phyloP scores from a whole-genome alignment of 2,329 filamentous ascomycete species.

The Apiospora aurea region DNA sequence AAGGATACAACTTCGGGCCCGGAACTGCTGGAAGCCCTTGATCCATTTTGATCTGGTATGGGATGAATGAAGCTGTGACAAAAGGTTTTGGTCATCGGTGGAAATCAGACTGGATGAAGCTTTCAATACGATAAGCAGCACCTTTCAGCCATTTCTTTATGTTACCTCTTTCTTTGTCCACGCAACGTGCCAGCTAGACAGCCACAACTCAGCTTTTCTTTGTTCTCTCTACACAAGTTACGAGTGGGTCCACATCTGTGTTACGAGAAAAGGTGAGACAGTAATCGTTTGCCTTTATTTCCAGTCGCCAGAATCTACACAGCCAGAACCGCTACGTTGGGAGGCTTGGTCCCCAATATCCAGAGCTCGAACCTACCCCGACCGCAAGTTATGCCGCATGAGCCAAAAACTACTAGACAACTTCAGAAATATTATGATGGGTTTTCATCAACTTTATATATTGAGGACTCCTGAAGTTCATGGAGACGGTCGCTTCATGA shows the following conservation, averaged over 20 bases:
- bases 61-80: too few species aligned
- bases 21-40: slow-evolving; percentile 14
- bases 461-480: too few species aligned
- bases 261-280: not conserved
- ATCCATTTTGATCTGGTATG: not conserved
- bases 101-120: not conserved
- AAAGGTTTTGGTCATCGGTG: not conserved
- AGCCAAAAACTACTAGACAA: too few species aligned
- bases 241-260: not conserved
- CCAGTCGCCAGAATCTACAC: too few species aligned
- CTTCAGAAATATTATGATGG: too few species aligned
- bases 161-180: not conserved
- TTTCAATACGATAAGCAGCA: not conserved
- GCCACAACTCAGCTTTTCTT: not conserved
- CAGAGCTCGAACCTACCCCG: too few species aligned
- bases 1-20: slow-evolving; percentile 20
- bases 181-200: not conserved
- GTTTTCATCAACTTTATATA: too few species aligned
- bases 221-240: not conserved
- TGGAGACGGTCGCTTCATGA: too few species aligned
- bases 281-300: not conserved
- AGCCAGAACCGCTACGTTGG: too few species aligned
- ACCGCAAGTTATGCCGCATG: too few species aligned
- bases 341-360: too few species aligned
- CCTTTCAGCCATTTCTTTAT: not conserved